Percentiles rank a stretch among this genome's conserved stretches.
Conservation (phyloP, 2,329 filamentous ascomycete genomes). For the Chlorencoelia australis region DNA sequence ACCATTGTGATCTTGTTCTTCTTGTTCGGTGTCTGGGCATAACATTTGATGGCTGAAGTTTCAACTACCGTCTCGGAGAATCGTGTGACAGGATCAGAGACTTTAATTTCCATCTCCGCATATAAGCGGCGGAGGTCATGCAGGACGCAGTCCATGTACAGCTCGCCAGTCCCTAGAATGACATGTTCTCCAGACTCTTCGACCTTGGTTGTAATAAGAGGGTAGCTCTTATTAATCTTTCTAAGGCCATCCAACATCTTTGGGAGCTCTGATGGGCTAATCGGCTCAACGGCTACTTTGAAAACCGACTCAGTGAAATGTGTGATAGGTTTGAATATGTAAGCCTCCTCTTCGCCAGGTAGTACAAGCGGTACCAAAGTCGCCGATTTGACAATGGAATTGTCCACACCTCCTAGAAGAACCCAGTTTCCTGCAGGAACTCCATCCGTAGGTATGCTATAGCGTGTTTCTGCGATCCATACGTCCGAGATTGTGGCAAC, state of each 20-base stretch:
- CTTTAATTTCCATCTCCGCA: conserved; percentile 98
- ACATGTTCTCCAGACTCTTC: conserved; percentile 97
- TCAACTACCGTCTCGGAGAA: conserved; percentile 98
- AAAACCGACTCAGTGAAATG: conserved; percentile 97
- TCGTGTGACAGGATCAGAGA: conserved; percentile 91
- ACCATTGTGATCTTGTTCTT: conserved; percentile 99
- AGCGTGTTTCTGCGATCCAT: conserved; percentile 84
- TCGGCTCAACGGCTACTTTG: conserved; percentile 94
- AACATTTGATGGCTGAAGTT: conserved; percentile 95
- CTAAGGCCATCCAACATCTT: conserved; percentile 97
- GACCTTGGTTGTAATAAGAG: conserved; percentile 89
- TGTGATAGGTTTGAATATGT: conserved; percentile 85
- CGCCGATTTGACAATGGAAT: conserved; percentile 95
- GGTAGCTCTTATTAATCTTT: conserved; percentile 97
- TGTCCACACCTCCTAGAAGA: conserved; percentile 85
- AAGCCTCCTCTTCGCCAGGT: conserved; percentile 81
- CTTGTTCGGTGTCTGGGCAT: conserved; percentile 95
- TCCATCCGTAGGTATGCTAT: conserved; percentile 84
- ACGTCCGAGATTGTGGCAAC: conserved; percentile 74
- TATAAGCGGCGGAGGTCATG: conserved; percentile 91
- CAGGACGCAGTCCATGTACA: conserved; percentile 99
- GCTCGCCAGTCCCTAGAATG: conserved; percentile 84
- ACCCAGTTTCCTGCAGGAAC: conserved; percentile 92
- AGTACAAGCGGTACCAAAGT: conserved; percentile 75
- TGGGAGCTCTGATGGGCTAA: conserved; percentile 93